Evolutionary conservation across 2,329 filamentous ascomycete species (phyloP).

Genomic region (Phaeosphaeria sp.): DNA sequence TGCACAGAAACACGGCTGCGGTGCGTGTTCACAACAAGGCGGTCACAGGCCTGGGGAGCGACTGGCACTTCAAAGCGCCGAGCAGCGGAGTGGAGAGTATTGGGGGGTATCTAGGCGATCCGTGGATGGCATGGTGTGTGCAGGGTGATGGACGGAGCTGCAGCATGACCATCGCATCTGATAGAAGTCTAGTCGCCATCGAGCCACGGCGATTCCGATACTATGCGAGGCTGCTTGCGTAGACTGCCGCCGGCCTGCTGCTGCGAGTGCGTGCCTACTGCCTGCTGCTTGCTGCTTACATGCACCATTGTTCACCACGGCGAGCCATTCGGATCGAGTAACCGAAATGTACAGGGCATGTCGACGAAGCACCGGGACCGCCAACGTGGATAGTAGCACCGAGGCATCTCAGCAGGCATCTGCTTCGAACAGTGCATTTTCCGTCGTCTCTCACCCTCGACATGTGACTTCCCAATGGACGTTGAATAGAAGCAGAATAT

Average conservation of each 20-base stretch:
- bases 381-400: neutral
- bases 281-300: neutral
- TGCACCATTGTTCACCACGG: neutral
- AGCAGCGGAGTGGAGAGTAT: conserved; percentile 17
- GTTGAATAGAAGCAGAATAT: neutral
- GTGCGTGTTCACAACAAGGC: neutral
- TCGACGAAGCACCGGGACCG: no score
- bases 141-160: conserved; percentile 3
- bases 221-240: neutral
- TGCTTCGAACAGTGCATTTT: no score
- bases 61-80: conserved; percentile 5
- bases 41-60: conserved; percentile 6
- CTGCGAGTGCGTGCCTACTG: neutral
- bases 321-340: neutral
- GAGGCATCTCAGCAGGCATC: no score
- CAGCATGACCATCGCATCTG: conserved; percentile 25
- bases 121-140: conserved; percentile 12
- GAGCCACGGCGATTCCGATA: conserved; percentile 1
- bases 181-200: conserved; percentile 14
- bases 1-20: neutral
- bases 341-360: neutral
- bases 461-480: neutral
- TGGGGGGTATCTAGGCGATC: neutral
- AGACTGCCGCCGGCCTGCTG: neutral
- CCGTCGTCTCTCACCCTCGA: neutral